phyloP scores from a whole-genome alignment of 1,139 yeast species.

The Lodderomyces elongisporus region DNA sequence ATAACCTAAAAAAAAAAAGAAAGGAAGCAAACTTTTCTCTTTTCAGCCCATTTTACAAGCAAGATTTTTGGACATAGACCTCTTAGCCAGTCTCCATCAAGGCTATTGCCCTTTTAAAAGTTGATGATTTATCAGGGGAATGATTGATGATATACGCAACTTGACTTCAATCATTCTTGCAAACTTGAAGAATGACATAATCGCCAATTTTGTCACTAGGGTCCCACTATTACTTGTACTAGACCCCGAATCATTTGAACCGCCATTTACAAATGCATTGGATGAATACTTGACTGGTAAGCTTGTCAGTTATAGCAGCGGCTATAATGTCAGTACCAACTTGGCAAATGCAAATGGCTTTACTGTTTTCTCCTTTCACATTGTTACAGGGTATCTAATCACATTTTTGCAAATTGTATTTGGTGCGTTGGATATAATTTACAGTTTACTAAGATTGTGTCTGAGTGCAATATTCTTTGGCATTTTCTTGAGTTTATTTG shows the following conservation, averaged over 20 bases:
- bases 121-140: too few relatives aligned
- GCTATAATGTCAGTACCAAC: conserved; percentile 2
- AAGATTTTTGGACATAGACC: too few relatives aligned
- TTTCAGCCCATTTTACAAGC: too few relatives aligned
- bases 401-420: conserved; percentile 12
- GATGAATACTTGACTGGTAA: conserved; percentile 13
- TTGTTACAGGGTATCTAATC: background rate
- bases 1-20: too few relatives aligned
- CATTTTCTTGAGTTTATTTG: conserved; percentile 9
- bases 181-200: conserved; percentile 16
- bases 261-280: conserved; percentile 23
- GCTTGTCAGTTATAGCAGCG: conserved; percentile 9
- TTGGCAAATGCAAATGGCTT: background rate
- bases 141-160: too few relatives aligned
- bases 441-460: conserved; percentile 17
- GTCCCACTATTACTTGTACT: conserved; percentile 19
- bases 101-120: too few relatives aligned
- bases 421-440: conserved; percentile 18
- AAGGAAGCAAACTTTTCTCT: too few relatives aligned
- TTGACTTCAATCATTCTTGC: conserved; percentile 6
- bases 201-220: conserved; percentile 12
- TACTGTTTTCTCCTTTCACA: conserved; percentile 5
- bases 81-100: too few relatives aligned
- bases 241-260: conserved; percentile 24
- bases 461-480: conserved; percentile 17